Percentiles rank a stretch among this genome's conserved stretches.
These are phyloP conservation scores for Epithemia pelagica DNA, from an alignment of 108 stramenopile species.

Conservation along the genomic window DNA sequence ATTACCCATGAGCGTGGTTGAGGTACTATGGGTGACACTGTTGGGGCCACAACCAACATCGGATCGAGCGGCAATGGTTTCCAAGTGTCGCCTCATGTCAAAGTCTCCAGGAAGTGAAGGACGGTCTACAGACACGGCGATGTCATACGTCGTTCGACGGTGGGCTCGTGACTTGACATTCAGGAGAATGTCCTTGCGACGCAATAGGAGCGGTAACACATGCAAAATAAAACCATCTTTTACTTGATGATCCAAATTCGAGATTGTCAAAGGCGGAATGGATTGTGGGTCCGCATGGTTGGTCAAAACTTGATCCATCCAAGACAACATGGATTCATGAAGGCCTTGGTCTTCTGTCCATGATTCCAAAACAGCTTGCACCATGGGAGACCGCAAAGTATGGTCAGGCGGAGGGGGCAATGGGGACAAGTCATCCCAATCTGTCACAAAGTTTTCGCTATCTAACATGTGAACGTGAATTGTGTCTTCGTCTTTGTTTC, in stretches of 20 bases:
- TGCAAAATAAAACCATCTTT: constrained; percentile 83
- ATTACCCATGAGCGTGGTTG: constrained; percentile 28
- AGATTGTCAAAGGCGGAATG: constrained; percentile 68
- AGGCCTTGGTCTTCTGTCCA: constrained; percentile 62
- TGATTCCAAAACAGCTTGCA: constrained; percentile 49
- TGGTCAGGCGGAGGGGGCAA: constrained; percentile 86
- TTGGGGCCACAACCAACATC: constrained; percentile 9
- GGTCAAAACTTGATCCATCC: constrained; percentile 66
- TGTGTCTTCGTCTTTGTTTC: constrained; percentile 33
- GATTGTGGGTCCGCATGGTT: constrained; percentile 37
- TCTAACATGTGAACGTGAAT: constrained; percentile 76
- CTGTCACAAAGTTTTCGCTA: constrained; percentile 75
- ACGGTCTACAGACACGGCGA: constrained; percentile 56
- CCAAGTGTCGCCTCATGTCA: constrained; percentile 1
- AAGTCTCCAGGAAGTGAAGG: constrained; percentile 10
- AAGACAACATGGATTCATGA: constrained; percentile 52
- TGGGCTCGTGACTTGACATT: constrained; percentile 67
- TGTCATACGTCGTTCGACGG: constrained; percentile 66
- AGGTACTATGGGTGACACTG: constrained; percentile 34
- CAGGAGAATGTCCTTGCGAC: constrained; percentile 69
- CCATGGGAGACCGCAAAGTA: constrained; percentile 69
- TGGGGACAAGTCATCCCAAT: constrained; percentile 59
- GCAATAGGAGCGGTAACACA: constrained; percentile 63
- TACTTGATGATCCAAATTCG: constrained; percentile 69
- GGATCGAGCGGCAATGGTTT: neutral